A percentile compares a stretch with the other conserved stretches of the same genome.
phyloP scores from a whole-genome alignment of 2,329 filamentous ascomycete genomes.

The Iodosphaeria phyllophila region DNA sequence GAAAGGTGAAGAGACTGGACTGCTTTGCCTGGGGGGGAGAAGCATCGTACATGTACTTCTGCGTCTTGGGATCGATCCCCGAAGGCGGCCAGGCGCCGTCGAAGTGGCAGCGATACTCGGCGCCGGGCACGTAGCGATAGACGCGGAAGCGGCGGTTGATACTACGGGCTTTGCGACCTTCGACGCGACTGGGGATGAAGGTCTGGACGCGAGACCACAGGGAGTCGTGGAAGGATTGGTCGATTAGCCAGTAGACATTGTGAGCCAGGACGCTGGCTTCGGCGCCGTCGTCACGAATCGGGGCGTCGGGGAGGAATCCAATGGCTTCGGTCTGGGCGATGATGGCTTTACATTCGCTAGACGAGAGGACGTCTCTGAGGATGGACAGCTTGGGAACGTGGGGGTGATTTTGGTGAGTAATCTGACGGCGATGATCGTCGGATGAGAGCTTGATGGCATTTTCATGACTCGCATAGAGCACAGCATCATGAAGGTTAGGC shows the following conservation, averaged over 20 bases:
- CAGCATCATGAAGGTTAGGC: constrained; percentile 46
- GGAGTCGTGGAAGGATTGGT: constrained; percentile 39
- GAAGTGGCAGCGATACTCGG: constrained; percentile 54
- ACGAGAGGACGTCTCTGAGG: constrained; percentile 38
- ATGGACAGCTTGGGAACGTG: constrained; percentile 42
- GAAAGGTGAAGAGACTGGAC: constrained; percentile 49
- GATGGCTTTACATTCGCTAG: constrained; percentile 44
- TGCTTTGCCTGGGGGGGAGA: constrained; percentile 40
- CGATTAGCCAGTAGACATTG: constrained; percentile 58
- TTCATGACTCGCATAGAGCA: constrained; percentile 41
- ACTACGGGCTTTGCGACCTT: constrained; percentile 38
- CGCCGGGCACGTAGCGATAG: constrained; percentile 54
- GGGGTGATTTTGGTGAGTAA: constrained; percentile 40
- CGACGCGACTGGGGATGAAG: constrained; percentile 34
- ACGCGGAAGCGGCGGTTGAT: constrained; percentile 54
- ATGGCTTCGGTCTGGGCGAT: constrained; percentile 47
- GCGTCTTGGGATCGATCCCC: constrained; percentile 32
- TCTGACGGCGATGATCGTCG: constrained; percentile 21
- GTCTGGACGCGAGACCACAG: constrained; percentile 42
- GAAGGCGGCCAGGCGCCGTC: constrained; percentile 58
- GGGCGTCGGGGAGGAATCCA: constrained; percentile 48
- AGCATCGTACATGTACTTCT: constrained; percentile 44
- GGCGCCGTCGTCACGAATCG: constrained; percentile 39
- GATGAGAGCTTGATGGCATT: constrained; percentile 33
- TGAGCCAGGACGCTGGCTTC: constrained; percentile 48